Percentiles rank a stretch among this genome's conserved stretches.
Evolutionary conservation across 352 stramenopile genomes (phyloP).

Genomic region (Phytophthora meadii): DNA sequence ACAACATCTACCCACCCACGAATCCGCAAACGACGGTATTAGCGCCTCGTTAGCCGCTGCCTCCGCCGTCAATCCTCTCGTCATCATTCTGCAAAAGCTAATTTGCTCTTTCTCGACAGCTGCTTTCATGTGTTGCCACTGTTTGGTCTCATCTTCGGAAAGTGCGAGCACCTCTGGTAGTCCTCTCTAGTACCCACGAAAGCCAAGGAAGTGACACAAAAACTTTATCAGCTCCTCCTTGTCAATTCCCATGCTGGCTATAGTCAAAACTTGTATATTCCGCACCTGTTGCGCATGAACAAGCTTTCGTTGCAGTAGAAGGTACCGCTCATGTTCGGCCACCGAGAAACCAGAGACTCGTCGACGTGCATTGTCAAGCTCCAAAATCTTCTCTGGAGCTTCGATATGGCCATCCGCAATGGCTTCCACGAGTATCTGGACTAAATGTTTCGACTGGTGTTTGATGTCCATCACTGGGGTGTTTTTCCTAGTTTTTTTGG

Average conservation of each 20-base stretch:
- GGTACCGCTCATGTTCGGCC: slow-evolving; percentile 58
- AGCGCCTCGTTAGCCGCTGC: slow-evolving; percentile 14
- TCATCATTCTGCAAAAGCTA: slow-evolving; percentile 35
- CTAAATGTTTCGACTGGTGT: slow-evolving; percentile 38
- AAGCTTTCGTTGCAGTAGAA: slow-evolving; percentile 53
- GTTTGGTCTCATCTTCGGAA: slow-evolving; percentile 41
- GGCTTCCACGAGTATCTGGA: slow-evolving; percentile 41
- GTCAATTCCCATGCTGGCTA: slow-evolving; percentile 13
- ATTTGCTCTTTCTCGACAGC: slow-evolving; percentile 49
- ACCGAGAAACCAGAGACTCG: slow-evolving; percentile 60
- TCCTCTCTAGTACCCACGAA: slow-evolving; percentile 43
- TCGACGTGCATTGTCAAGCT: slow-evolving; percentile 46
- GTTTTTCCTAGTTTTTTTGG: slow-evolving; percentile 1
- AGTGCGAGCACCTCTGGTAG: slow-evolving; percentile 65
- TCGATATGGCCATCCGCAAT: slow-evolving; percentile 20
- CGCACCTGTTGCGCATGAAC: slow-evolving; percentile 52
- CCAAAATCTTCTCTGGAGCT: slow-evolving; percentile 18
- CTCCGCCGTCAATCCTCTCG: slow-evolving; percentile 23
- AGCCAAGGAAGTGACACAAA: slow-evolving; percentile 1
- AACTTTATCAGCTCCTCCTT: slow-evolving; percentile 10
- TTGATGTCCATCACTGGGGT: not conserved
- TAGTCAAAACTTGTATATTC: slow-evolving; percentile 22
- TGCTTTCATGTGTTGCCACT: slow-evolving; percentile 48
- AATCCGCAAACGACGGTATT: slow-evolving; percentile 25
- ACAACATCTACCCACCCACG: slow-evolving; percentile 32